phyloP scores from a whole-genome alignment of 148 eudicot genomes.

The Heliamphora exappendiculata region DNA sequence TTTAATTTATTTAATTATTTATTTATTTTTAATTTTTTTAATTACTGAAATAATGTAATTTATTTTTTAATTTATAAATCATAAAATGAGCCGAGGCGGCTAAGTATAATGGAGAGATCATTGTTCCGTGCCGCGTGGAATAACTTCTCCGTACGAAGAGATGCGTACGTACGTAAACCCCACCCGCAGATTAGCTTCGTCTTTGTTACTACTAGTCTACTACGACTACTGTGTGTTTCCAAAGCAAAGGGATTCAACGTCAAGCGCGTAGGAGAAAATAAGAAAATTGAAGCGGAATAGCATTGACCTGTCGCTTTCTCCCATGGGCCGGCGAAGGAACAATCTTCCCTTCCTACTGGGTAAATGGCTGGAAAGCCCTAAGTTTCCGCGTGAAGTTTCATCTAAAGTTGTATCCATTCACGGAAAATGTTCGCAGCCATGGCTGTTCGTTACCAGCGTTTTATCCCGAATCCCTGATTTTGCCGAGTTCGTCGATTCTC shows the following conservation, averaged over 20 bases:
- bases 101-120: too few relatives aligned
- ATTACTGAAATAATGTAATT: too few relatives aligned
- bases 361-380: neutral
- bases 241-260: neutral
- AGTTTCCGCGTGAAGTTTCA: neutral
- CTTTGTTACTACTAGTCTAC: neutral
- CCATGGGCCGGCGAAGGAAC: neutral
- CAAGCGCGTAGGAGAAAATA: neutral
- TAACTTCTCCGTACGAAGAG: neutral
- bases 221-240: neutral
- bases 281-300: too few relatives aligned
- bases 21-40: too few relatives aligned
- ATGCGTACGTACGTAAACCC: neutral
- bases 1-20: too few relatives aligned
- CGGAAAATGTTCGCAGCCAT: neutral
- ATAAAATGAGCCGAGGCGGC: too few relatives aligned
- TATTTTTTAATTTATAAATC: too few relatives aligned
- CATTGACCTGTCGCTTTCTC: neutral
- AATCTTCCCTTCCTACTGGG: neutral
- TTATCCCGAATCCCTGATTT: neutral
- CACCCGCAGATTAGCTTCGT: neutral
- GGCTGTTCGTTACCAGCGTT: neutral
- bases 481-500: neutral
- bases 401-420: neutral
- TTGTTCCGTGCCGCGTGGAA: too few relatives aligned